Evolutionary conservation across 441 rosid genomes (phyloP), one percentile per base, ranked within the genome.

Genomic region (Jatropha multifida): DNA sequence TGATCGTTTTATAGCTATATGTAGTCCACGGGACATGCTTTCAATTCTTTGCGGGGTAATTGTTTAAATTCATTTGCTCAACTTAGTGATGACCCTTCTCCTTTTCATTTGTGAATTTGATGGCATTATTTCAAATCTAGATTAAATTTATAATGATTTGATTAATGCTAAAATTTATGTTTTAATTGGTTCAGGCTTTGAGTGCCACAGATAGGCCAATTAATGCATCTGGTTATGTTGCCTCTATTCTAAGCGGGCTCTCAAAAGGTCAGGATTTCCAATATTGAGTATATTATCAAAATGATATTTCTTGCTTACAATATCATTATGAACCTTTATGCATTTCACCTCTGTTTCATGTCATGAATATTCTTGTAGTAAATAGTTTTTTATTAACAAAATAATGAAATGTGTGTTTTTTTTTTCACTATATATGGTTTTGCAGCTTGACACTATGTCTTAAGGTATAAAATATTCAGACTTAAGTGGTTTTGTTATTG

Each of bases 11-110:
- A 79, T 87, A 75, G 84, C 72, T 76, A 79, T 60, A 59, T 88
- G 96, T 76, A 89, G 81, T 83, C 97, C 99, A 0, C 88, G 97
- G 32, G 98, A 95, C 79, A 90, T 95, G 99, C 88, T 88, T 83
- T 72, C 93, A 40, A 75, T 95, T 87, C 86, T 95, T 69, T 95
- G 96, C 38, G 98, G 85, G 97, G 99, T 95, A 74, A 54, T 68
- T 41, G 15, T 80, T 61, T 74, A 46, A 15, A 41, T 46, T 37
- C 48, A 60, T 58, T 76, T 15, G 12, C 37, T 67, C 32, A 12
- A 41, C 14, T 65, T 37, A 4, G 5, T 23, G 51, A 4, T 42
- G 26, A 40, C 37, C 44, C 14, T 7, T 38, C 32, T 11, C 23
- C 32, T 38, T 20, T 60, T 38, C 5, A 26, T 26, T 58, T 0